These are phyloP conservation scores for Floccularia luteovirens DNA, from an alignment of 768 basidiomycete species.

Conservation along the genomic window DNA sequence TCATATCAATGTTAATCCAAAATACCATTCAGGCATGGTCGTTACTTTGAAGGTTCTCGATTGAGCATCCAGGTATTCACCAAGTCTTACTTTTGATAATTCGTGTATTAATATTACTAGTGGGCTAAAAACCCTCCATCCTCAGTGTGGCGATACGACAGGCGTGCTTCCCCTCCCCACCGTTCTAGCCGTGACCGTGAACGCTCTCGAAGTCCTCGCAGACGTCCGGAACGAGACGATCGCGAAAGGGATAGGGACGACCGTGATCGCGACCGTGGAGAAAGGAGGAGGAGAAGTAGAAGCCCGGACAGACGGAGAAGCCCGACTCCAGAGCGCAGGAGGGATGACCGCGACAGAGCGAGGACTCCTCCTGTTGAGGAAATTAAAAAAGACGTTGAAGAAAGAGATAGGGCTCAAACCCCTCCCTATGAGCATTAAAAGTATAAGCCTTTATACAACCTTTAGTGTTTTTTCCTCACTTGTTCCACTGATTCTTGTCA, in stretches of 20 bases:
- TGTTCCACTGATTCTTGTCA: background rate
- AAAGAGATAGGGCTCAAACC: slow-evolving; percentile 45
- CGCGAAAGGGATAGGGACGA: slow-evolving; percentile 46
- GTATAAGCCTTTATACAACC: slow-evolving; percentile 11
- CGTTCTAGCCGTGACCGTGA: slow-evolving; percentile 19
- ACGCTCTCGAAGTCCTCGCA: background rate
- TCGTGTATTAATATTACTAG: slow-evolving; percentile 22
- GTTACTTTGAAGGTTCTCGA: slow-evolving; percentile 58
- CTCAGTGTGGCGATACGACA: slow-evolving; percentile 72
- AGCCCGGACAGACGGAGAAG: slow-evolving; percentile 1
- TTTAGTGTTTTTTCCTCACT: slow-evolving; percentile 17
- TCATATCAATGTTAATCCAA: background rate
- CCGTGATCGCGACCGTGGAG: slow-evolving; percentile 30
- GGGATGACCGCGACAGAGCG: slow-evolving; percentile 26
- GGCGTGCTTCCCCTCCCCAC: slow-evolving; percentile 39
- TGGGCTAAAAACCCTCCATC: slow-evolving; percentile 84
- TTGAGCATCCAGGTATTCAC: slow-evolving; percentile 63
- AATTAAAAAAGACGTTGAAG: slow-evolving; percentile 12
- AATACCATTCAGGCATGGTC: slow-evolving; percentile 17
- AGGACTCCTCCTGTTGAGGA: slow-evolving; percentile 3
- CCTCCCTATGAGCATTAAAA: slow-evolving; percentile 64
- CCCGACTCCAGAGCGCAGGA: slow-evolving; percentile 1
- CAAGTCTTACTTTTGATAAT: background rate
- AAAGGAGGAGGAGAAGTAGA: slow-evolving; percentile 6
- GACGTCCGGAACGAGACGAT: slow-evolving; percentile 18